Conservation (phyloP, 495 filamentous ascomycete species). For the Letharia lupina region DNA sequence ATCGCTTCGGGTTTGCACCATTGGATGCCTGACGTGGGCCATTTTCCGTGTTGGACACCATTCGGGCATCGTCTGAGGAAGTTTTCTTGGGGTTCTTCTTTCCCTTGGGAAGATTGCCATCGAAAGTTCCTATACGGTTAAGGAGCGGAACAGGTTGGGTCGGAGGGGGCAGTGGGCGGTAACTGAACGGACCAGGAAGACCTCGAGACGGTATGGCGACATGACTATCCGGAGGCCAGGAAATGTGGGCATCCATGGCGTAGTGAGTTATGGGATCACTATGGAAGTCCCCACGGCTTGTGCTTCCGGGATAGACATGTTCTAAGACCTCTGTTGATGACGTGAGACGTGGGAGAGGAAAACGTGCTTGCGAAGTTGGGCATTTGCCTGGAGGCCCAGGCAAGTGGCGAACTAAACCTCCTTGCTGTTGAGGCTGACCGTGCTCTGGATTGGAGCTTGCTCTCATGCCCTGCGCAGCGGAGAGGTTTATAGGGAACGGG, state of each 20-base stretch:
- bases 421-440: neutral
- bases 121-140: neutral
- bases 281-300: constrained; percentile 13
- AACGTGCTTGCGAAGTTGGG: neutral
- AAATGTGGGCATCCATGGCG: neutral
- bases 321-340: constrained; percentile 11
- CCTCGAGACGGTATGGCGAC: constrained; percentile 8
- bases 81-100: constrained; percentile 13
- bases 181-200: constrained; percentile 5
- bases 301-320: constrained; percentile 3
- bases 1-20: neutral
- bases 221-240: neutral
- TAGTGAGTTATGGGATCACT: constrained; percentile 5
- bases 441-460: constrained; percentile 11
- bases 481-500: neutral
- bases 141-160: neutral
- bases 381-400: constrained; percentile 4
- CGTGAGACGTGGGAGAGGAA: constrained; percentile 6
- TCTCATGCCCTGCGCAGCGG: neutral
- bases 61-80: constrained; percentile 15
- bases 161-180: neutral
- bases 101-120: constrained; percentile 7
- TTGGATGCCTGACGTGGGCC: neutral
- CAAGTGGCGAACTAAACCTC: neutral
- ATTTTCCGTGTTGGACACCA: neutral